Conservation (phyloP, 2,329 filamentous ascomycete genomes). For the Calonectria pauciramosa region DNA sequence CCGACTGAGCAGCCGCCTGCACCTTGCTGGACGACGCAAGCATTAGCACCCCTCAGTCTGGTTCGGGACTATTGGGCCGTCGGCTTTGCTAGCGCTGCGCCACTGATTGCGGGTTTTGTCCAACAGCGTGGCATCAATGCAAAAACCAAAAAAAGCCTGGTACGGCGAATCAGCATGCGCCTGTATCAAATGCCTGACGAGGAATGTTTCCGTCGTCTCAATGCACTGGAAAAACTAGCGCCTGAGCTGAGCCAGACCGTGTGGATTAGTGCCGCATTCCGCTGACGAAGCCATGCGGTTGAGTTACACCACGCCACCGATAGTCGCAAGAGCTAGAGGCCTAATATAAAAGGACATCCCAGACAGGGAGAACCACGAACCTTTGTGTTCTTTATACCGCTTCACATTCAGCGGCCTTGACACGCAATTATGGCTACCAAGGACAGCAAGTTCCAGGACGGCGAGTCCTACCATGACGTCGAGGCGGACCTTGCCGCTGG, state of each 20-base stretch:
- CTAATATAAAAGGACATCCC: neutral
- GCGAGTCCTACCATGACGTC: conserved; percentile 51
- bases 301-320: neutral
- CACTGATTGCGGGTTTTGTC: neutral
- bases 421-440: conserved; percentile 50
- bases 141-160: neutral
- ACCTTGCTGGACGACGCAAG: neutral
- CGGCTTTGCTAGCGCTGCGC: neutral
- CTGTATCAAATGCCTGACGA: neutral
- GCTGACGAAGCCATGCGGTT: neutral
- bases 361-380: neutral
- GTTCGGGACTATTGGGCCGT: neutral
- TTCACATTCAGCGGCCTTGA: neutral
- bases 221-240: neutral
- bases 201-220: neutral
- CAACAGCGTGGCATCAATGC: neutral
- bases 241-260: too few species aligned
- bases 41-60: neutral
- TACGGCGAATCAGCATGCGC: neutral
- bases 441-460: conserved; percentile 55
- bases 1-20: neutral
- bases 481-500: conserved; percentile 1
- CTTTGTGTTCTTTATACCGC: neutral
- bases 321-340: neutral
- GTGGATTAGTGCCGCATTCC: neutral